Conservation (phyloP, 108 stramenopile species). For the Stephanodiscus triporus region DNA sequence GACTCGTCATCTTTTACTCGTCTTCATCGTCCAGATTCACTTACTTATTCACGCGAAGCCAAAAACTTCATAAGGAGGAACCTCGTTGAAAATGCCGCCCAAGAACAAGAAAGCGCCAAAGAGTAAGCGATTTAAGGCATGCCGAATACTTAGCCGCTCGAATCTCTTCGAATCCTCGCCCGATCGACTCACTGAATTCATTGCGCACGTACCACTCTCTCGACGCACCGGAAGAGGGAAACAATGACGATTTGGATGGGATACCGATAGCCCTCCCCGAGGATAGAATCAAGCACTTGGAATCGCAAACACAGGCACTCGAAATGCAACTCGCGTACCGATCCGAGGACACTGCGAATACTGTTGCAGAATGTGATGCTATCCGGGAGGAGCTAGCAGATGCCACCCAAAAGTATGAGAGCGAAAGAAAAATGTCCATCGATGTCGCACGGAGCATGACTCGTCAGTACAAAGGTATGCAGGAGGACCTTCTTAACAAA, state of each 20-base stretch:
- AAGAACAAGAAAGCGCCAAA: constrained; percentile 31
- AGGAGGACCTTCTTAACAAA: constrained; percentile 77
- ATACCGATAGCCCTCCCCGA: constrained; percentile 31
- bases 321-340: constrained; percentile 38
- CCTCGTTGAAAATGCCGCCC: constrained; percentile 21
- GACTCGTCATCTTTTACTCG: too few relatives aligned
- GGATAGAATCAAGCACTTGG: constrained; percentile 50
- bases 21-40: not conserved
- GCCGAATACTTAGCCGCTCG: too few relatives aligned
- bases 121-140: not conserved
- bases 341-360: constrained; percentile 41
- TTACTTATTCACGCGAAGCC: too few relatives aligned
- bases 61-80: too few relatives aligned
- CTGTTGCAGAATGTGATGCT: constrained; percentile 20
- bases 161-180: not conserved
- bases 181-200: not conserved
- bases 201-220: not conserved
- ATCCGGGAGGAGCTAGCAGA: constrained; percentile 47
- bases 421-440: constrained; percentile 60
- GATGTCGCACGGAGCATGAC: constrained; percentile 83
- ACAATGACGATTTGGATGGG: constrained; percentile 30
- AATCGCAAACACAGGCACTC: constrained; percentile 35
- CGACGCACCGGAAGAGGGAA: constrained; percentile 6
- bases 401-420: constrained; percentile 60
- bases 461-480: constrained; percentile 89